Evolutionary conservation across 768 basidiomycete species (phyloP).

Genomic region (Auricularia auricula-judae): DNA sequence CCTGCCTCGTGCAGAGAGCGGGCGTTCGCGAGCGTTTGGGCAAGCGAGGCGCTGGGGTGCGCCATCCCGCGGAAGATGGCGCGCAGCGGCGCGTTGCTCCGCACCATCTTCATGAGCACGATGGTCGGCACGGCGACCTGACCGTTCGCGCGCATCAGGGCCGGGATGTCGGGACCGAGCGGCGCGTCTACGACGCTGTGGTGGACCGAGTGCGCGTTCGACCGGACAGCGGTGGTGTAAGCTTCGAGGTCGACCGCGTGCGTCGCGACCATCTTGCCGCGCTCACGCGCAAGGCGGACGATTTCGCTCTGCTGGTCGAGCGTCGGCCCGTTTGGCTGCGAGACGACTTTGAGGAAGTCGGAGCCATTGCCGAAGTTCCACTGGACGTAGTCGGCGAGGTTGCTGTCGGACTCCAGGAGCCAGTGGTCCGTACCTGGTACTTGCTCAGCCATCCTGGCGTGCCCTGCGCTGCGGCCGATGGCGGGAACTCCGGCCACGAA

Average conservation of each 20-base stretch:
- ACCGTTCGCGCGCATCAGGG: background rate
- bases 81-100: background rate
- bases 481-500: background rate
- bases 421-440: too few relatives aligned
- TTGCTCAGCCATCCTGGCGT: too few relatives aligned
- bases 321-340: background rate
- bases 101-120: background rate
- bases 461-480: too few relatives aligned
- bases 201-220: background rate
- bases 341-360: background rate
- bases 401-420: background rate
- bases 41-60: background rate
- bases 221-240: background rate
- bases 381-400: background rate
- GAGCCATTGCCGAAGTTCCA: background rate
- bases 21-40: background rate
- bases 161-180: background rate
- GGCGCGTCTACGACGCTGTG: background rate
- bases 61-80: background rate
- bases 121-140: background rate
- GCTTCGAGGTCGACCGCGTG: background rate
- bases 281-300: background rate
- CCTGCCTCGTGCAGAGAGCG: background rate
- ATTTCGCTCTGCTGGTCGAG: background rate
- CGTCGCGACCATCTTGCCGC: too few relatives aligned